phyloP scores from a whole-genome alignment of 495 filamentous ascomycete genomes.

The Glutinoglossum americanum region DNA sequence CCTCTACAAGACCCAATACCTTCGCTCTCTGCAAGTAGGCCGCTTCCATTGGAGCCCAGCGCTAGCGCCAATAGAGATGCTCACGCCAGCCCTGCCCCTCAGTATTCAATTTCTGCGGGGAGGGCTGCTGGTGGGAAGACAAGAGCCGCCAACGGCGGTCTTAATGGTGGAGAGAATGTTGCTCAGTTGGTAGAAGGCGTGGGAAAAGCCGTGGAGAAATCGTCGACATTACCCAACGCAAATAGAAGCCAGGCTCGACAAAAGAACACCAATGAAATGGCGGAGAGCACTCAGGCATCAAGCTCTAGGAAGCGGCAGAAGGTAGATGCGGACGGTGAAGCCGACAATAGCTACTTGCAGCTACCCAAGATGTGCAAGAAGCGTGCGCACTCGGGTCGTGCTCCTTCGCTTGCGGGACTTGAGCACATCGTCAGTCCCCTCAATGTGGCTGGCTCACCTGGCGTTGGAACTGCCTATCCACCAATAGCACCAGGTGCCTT shows the following conservation, averaged over 20 bases:
- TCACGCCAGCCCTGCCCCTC: not conserved
- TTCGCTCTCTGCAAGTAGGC: not conserved
- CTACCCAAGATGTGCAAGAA: not conserved
- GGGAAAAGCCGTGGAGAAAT: not conserved
- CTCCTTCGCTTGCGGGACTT: not conserved
- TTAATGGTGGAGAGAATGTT: not conserved
- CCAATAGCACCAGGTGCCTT: not conserved
- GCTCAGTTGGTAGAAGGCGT: not conserved
- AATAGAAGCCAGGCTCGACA: not conserved
- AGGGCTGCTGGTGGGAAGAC: not conserved
- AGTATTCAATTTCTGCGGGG: not conserved
- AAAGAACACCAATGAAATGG: not conserved
- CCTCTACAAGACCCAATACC: slow-evolving; percentile 4
- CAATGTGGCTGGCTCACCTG: not conserved
- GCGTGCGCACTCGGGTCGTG: not conserved
- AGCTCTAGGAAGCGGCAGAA: not conserved
- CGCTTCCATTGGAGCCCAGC: slow-evolving; percentile 3
- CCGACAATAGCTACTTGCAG: not conserved
- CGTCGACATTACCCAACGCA: not conserved
- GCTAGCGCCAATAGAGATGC: slow-evolving; percentile 2
- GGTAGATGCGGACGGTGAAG: not conserved
- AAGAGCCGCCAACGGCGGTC: not conserved
- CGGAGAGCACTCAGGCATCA: not conserved
- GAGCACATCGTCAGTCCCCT: not conserved
- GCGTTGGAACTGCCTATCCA: not conserved